Base-by-base conservation (phyloP, 148 eudicot genomes). In the Rhododendron henanense region DNA sequence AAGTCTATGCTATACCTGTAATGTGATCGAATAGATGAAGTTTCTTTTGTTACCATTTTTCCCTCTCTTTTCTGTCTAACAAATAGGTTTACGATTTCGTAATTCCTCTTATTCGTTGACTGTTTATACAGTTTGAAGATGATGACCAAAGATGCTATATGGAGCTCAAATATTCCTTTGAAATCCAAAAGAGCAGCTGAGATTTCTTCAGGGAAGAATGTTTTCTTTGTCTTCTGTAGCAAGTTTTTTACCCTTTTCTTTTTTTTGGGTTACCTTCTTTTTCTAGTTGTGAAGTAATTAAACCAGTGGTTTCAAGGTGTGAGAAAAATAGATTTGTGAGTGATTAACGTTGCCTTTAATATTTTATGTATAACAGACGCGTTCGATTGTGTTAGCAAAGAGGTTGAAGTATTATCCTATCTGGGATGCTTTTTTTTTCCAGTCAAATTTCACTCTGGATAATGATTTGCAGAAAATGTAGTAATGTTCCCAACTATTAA, bases 81-180 rank as follows among this genome's bases (percentile, higher is more conserved):
- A 23, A 23, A 63, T 61, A 61, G 69, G 69, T 61, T 3, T 76
- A 9, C 2, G 0, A 3, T 55, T 78, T 45, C 15, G 1, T 10
- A 8, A 19, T 47, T 78, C 55, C 37, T 81, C 76, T 83, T 25
- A n/a, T 44, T 59, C 16, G 10, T 13, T 6, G 35, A 13, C 57
- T 10, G 67, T 31, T 83, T 35, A 13, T 89, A 88, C 95, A 93
- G 95, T 93, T 93, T 76, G 90, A 89, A 90, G 95, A 93, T 51
- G 95, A 93, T 81, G 95, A 93, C 85, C 91, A 78, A 75, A 90
- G 91, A 82, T 88, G 93, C 79, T 89, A 92, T 74, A 87, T 91
- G 95, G 95, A 93, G 90, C 91, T 92, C 53, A 79, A 91, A 39
- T 93, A 92, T 87, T 90, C 87, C 75, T 93, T 92, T 65, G 95